A percentile compares a stretch with the other conserved stretches of the same genome.
Evolutionary conservation across 208 protist genomes (phyloP).

Genomic region (Zelonia costaricensis): DNA sequence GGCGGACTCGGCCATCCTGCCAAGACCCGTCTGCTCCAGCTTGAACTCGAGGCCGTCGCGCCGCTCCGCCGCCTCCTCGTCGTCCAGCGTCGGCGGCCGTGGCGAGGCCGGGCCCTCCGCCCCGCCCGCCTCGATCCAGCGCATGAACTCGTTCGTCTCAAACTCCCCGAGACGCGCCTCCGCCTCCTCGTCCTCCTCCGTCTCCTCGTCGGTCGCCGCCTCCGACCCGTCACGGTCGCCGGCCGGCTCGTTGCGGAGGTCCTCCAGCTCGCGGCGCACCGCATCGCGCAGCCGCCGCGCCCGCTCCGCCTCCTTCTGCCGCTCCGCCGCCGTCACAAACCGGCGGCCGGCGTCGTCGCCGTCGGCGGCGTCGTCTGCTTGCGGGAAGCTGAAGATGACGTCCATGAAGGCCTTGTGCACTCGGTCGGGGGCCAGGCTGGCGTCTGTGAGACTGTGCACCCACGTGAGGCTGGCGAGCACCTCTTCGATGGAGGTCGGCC

Average conservation of each 20-base stretch:
- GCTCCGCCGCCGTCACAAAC: slow-evolving; percentile 63
- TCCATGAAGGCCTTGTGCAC: slow-evolving; percentile 74
- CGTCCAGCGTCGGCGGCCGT: not conserved
- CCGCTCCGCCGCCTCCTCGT: slow-evolving; percentile 3
- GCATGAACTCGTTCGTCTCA: slow-evolving; percentile 60
- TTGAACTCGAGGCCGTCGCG: slow-evolving; percentile 63
- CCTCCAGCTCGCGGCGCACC: slow-evolving; percentile 47
- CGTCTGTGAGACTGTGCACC: slow-evolving; percentile 68
- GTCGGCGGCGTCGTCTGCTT: slow-evolving; percentile 11
- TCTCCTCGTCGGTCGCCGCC: slow-evolving; percentile 26
- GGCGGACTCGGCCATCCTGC: slow-evolving; percentile 35
- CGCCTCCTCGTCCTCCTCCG: slow-evolving; percentile 41
- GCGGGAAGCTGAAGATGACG: slow-evolving; percentile 65
- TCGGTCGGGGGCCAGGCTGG: slow-evolving; percentile 51
- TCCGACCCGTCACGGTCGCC: slow-evolving; percentile 21
- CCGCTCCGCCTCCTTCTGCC: slow-evolving; percentile 48
- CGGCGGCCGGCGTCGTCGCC: slow-evolving; percentile 17
- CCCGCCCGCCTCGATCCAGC: slow-evolving; percentile 62
- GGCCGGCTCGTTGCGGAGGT: slow-evolving; percentile 41
- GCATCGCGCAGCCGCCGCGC: slow-evolving; percentile 43
- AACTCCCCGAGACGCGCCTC: slow-evolving; percentile 30
- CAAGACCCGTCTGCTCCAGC: slow-evolving; percentile 64
- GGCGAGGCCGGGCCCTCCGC: slow-evolving; percentile 11
- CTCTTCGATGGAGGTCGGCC: slow-evolving; percentile 44
- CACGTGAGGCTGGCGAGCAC: slow-evolving; percentile 59